These are phyloP conservation scores for Casuarina glauca DNA, from an alignment of 306 rosid species.

Conservation along the genomic window DNA sequence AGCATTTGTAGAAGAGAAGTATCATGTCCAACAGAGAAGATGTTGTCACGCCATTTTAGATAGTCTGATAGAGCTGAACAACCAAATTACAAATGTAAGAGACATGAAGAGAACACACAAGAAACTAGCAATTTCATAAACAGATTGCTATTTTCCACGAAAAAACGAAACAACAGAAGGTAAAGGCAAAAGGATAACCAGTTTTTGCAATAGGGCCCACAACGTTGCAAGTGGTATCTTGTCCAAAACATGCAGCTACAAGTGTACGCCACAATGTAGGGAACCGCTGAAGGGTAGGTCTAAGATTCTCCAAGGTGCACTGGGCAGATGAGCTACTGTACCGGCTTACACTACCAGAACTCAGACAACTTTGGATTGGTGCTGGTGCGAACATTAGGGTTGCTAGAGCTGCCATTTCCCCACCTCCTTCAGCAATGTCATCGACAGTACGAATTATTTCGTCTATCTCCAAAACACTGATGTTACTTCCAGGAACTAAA, in stretches of 20 bases:
- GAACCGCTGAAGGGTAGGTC: conserved; percentile 77
- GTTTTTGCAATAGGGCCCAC: conserved; percentile 60
- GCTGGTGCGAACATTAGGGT: conserved; percentile 81
- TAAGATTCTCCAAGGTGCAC: conserved; percentile 92
- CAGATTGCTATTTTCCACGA: conserved; percentile 21
- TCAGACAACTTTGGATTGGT: conserved; percentile 80
- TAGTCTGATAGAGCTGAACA: conserved; percentile 71
- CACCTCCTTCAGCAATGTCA: conserved; percentile 98
- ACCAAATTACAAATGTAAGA: conserved; percentile 21
- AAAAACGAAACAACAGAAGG: conserved; percentile 15
- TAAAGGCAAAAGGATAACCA: conserved; percentile 54
- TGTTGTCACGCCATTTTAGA: conserved; percentile 79
- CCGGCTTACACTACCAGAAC: conserved; percentile 78
- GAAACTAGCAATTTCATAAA: background rate
- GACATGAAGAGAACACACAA: conserved; percentile 5
- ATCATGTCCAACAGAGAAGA: conserved; percentile 82
- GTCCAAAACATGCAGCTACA: conserved; percentile 77
- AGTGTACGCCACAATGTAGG: conserved; percentile 87
- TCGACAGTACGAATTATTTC: conserved; percentile 91
- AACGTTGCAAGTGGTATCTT: conserved; percentile 54
- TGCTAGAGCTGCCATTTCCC: conserved; percentile 94
- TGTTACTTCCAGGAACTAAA: conserved; percentile 60
- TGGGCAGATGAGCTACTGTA: conserved; percentile 77
- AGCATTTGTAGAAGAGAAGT: conserved; percentile 93
- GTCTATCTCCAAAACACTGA: conserved; percentile 64